Evolutionary conservation across 1,284 basidiomycete genomes (phyloP).

Genomic region (Irpex rosettiformis): DNA sequence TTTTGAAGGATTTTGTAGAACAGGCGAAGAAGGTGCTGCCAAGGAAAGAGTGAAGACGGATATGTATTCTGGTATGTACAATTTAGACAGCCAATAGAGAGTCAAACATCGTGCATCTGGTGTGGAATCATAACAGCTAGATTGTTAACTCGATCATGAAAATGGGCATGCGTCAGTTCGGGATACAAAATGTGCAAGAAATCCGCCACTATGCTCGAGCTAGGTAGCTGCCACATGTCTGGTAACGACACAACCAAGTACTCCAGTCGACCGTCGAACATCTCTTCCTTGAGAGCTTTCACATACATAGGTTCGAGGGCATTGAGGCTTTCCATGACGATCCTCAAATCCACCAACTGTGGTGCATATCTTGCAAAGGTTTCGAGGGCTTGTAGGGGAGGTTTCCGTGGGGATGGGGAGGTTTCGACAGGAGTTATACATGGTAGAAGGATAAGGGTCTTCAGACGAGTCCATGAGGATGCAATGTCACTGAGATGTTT

Average conservation of each 20-base stretch:
- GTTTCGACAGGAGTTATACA: no score
- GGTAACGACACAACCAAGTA: neutral
- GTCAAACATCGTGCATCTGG: no score
- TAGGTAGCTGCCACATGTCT: neutral
- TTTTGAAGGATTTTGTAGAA: slow-evolving; percentile 43
- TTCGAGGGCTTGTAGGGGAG: neutral
- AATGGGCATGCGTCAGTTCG: neutral
- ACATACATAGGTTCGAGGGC: neutral
- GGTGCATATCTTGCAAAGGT: neutral
- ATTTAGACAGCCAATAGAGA: neutral
- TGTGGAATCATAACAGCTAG: no score
- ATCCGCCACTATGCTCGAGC: neutral
- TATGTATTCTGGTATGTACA: neutral
- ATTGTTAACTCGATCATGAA: neutral
- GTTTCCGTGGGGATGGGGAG: neutral
- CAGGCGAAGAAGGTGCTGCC: slow-evolving; percentile 30
- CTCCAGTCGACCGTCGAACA: neutral
- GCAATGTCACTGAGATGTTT: neutral
- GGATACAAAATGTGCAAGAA: neutral
- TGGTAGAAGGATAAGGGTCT: neutral
- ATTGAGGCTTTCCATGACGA: neutral
- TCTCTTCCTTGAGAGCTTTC: neutral
- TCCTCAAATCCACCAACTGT: neutral
- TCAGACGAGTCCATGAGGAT: neutral
- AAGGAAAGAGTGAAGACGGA: slow-evolving; percentile 7